These are phyloP conservation scores for Corymbia maculata DNA, from an alignment of 345 rosid species.

Conservation along the genomic window DNA sequence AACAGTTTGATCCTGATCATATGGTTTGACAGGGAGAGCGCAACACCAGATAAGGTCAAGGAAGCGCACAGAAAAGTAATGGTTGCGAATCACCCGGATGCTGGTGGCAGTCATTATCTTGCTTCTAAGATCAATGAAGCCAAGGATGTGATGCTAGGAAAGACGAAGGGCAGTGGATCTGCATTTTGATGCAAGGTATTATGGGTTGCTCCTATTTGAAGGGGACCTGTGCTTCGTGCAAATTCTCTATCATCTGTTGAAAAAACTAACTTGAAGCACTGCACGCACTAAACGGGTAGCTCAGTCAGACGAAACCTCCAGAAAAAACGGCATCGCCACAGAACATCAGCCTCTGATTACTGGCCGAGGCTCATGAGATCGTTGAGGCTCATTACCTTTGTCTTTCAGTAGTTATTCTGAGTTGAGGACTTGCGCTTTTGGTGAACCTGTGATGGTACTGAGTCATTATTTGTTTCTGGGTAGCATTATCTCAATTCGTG, in stretches of 20 bases:
- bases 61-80: constrained; percentile 87
- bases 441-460: neutral
- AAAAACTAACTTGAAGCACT: neutral
- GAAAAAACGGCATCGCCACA: neutral
- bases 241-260: neutral
- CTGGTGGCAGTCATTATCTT: constrained; percentile 88
- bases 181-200: constrained; percentile 34
- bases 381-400: neutral
- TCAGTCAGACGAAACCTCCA: neutral
- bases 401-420: neutral
- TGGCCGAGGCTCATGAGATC: neutral
- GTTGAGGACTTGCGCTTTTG: neutral
- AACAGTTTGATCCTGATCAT: neutral
- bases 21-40: constrained; percentile 46
- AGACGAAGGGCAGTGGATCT: constrained; percentile 53
- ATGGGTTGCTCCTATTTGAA: neutral
- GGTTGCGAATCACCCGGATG: constrained; percentile 94
- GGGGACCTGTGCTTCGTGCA: neutral
- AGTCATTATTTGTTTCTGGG: neutral
- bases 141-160: constrained; percentile 76
- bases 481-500: neutral
- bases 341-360: neutral
- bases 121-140: constrained; percentile 95
- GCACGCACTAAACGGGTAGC: neutral
- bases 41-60: constrained; percentile 56